Evolutionary conservation across 2,329 filamentous ascomycete genomes (phyloP), one percentile per base, ranked within the genome.

Genomic region (Fusarium paranaense): DNA sequence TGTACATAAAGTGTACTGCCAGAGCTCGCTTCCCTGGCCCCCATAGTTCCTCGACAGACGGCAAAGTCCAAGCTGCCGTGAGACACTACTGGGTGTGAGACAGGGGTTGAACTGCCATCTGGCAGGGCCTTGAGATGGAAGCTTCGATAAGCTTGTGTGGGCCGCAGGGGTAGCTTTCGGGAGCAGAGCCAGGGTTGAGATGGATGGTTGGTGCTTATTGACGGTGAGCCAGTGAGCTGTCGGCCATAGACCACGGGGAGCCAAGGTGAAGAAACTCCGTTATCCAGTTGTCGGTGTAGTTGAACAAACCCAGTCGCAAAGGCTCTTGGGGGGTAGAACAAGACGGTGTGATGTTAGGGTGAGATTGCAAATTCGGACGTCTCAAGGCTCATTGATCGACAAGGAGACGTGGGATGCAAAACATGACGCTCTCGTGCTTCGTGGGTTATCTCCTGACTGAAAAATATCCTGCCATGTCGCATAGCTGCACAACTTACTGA

Each of bases 161-260:
- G 70, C 50, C 56, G 57, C 64, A 75, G 61, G 70, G 69, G 56
- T 75, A 65, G 59, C 59, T 75, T 59, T 71, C 66, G 70, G 72
- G 63, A 73, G 37, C 57, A 59, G 61, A 58, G 52, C 69, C 38
- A 45, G 72, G 69, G 66, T 65, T 45, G 50, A 56, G 52, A 62
- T 67, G 73, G 47, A 32, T 52, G 47, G 70, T 30, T 33, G 58
- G 67, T 60, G 54, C 67, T 61, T 62, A 32, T 63, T 25, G 62
- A 52, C 32, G 50, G 50, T 37, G 65, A 70, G 47, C 76, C 76
- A 78, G 72, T 78, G 66, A 78, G 65, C 66, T 65, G 25, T 56
- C 62, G 32, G 64, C 66, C 69, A 78, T 73, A 72, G 69, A 65
- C 68, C 76, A 78, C 76, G 76, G 70, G 75, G 58, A 42, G 56